Base-by-base conservation (phyloP, 2,329 filamentous ascomycete species). In the Ophiocordyceps camponoti-saundersi region DNA sequence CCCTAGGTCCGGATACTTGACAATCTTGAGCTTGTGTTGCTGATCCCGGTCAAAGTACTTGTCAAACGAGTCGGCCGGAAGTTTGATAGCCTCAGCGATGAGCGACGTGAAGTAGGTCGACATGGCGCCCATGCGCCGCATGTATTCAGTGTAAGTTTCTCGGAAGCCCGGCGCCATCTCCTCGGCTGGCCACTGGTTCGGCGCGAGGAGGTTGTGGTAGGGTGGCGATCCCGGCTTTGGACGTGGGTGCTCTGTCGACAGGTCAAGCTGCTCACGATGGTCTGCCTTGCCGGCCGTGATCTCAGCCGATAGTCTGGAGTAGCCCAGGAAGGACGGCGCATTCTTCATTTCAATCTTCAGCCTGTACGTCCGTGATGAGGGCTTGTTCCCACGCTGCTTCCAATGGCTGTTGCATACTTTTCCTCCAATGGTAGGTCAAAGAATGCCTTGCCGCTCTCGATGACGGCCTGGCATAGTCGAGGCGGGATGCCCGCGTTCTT, bases 1-100 rank as follows among this genome's bases (percentile, higher is more conserved):
- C n/a, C 66, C 63, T 13, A 75, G 62, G 59, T 92, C 86, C 0
- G 87, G 87, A 58, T 92, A 93, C 66, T 85, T 86, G 50, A 93
- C 81, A 49, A 94, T 81, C 68, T 94, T 94, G 56, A 93, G 72
- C 68, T 93, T 93, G 67, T 93, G 85, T 65, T 92, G 86, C 67
- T 76, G 69, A 54, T 73, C 61, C 68, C 71, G 55, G 59, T 89
- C 85, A 63, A 90, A 90, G 69, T 89, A 93, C 55, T 75, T 78
- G 58, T 77, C 68, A 61, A 94, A 93, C 0, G 87, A 85, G 45
- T 72, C 64, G 0, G 70, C 51, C 0, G 82, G 77, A 6, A 94
- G 70, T 11, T 76, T 75, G 51, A 94, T 82, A n/a, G 85, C 82
- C 66, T 93, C 85, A 51, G 87, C 86, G 54, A 93, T 84, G 29